phyloP scores from a whole-genome alignment of 2,329 filamentous ascomycete species.

The Talaromyces sp. region DNA sequence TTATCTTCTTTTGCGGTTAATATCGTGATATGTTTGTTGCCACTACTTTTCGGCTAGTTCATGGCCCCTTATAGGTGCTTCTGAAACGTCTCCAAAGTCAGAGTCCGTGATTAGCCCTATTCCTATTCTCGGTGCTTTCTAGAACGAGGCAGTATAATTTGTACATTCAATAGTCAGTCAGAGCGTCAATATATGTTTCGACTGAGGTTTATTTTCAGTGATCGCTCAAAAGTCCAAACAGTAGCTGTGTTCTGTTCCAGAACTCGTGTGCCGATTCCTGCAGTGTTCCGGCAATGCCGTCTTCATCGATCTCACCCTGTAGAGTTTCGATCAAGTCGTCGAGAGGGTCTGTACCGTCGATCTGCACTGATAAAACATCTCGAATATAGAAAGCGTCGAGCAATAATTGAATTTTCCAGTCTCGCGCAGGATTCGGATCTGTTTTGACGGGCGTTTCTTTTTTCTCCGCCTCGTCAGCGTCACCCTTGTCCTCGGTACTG shows the following conservation, averaged over 20 bases:
- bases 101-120: neutral
- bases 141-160: neutral
- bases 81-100: too few relatives aligned
- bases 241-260: conserved; percentile 74
- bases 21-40: too few relatives aligned
- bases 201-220: neutral
- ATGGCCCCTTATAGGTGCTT: too few relatives aligned
- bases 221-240: conserved; percentile 71
- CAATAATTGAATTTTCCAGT: conserved; percentile 37
- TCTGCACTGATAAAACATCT: conserved; percentile 24
- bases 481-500: conserved; percentile 10
- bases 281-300: conserved; percentile 53
- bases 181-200: neutral
- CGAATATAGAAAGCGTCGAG: conserved; percentile 37
- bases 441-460: neutral
- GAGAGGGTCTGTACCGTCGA: conserved; percentile 37
- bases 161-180: neutral
- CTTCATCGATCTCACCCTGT: conserved; percentile 47
- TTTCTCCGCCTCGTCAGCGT: neutral
- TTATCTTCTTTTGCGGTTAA: too few relatives aligned
- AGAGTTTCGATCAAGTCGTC: conserved; percentile 47
- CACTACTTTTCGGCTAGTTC: too few relatives aligned
- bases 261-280: conserved; percentile 67
- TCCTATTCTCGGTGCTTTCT: neutral
- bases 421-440: conserved; percentile 20